Base-by-base conservation (phyloP, 345 rosid genomes). In the Citrus medica region DNA sequence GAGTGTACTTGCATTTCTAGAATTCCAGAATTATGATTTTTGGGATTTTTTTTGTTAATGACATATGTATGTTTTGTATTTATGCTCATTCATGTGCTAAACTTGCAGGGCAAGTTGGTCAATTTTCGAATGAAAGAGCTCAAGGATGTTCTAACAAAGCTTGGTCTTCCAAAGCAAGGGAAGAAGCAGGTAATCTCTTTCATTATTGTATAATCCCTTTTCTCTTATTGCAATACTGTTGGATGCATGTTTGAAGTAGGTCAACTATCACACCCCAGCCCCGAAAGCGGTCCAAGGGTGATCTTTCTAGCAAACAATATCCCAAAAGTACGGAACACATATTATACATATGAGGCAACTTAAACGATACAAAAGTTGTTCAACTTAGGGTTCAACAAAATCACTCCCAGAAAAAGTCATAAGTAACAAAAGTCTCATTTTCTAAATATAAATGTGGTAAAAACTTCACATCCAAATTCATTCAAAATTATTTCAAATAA, bases 101-200 rank as follows among this genome's bases (percentile, higher is more conserved):
- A 25, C 60, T 69, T 81, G 82, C 38, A 85, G 88, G 72, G 42
- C 25, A 79, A 85, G 78, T 79, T 85, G 82, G 76, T 71, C 12
- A 69, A 56, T 62, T 85, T 85, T 67, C 81, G 88, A 46, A 64
- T 85, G 65, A 85, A 83, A 66, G 88, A 85, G 79, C 84, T 85
- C 33, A 85, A 83, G 83, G 88, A 83, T 69, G 82, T 85, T 27
- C 79, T 85, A 7, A 64, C 76, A 28, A 79, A 69, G 78, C 67
- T 85, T 46, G 81, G 86, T 46, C 80, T 85, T 65, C 71, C 83
- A 69, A 85, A 83, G 76, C 86, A 83, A 46, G 88, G 88, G 74
- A 81, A 48, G 67, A 85, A 85, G 66, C 88, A 85, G 88, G 88
- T 85, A 60, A 46, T 40, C 42, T 74, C 4, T 68, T 74, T 42